These are phyloP conservation scores for Herpetomonas samuelpessoai DNA, from an alignment of 208 protist genomes.

Conservation along the genomic window DNA sequence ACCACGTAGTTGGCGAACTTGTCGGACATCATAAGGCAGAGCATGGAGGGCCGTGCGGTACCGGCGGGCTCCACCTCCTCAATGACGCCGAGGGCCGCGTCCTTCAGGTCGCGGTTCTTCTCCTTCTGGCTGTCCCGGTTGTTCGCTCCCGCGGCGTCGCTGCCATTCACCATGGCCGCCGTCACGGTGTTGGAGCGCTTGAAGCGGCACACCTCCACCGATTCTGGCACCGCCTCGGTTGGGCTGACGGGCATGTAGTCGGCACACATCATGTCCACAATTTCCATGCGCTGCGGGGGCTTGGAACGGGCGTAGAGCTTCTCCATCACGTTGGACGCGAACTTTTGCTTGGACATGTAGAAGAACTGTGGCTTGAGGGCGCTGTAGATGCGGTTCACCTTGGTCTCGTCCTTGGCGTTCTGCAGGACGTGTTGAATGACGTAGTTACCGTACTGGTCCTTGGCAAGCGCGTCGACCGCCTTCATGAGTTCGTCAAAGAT, in stretches of 20 bases:
- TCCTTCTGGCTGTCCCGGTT: conserved; percentile 58
- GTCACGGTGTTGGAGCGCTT: conserved; percentile 50
- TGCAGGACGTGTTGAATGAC: conserved; percentile 99
- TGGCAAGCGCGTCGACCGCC: conserved; percentile 80
- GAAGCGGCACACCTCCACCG: conserved; percentile 66
- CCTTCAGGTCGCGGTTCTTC: conserved; percentile 72
- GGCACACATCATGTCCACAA: conserved; percentile 89
- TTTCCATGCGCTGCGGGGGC: conserved; percentile 62
- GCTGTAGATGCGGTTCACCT: conserved; percentile 79
- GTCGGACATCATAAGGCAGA: conserved; percentile 95
- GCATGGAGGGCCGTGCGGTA: conserved; percentile 56
- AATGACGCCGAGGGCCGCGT: conserved; percentile 70
- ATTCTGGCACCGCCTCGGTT: conserved; percentile 19
- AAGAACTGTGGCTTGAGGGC: conserved; percentile 79
- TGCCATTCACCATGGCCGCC: conserved; percentile 42
- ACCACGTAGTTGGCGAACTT: conserved; percentile 98
- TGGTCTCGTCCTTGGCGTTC: conserved; percentile 80
- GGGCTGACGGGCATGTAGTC: conserved; percentile 13
- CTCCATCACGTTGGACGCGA: conserved; percentile 99
- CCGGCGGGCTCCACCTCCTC: conserved; percentile 42
- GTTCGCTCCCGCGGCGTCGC: conserved; percentile 19
- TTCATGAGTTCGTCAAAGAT: conserved; percentile 94
- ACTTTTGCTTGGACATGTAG: conserved; percentile 95
- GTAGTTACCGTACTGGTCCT: conserved; percentile 99
- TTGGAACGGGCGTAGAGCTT: conserved; percentile 92